Conservation (phyloP, 257 asterid genomes). For the Solanum chiquidenum region DNA sequence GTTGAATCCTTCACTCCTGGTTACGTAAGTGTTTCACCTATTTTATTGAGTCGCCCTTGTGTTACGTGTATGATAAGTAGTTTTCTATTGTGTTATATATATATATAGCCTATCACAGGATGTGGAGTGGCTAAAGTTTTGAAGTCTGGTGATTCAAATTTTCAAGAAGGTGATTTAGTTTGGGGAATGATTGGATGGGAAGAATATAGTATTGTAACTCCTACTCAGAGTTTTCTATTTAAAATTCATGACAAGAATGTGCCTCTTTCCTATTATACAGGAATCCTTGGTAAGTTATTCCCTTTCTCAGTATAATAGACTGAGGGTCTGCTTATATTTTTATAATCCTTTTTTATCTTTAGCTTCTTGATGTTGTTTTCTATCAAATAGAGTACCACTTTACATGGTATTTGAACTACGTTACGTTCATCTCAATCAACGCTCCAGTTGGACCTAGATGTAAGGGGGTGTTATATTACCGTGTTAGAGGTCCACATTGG, state of each 20-base stretch:
- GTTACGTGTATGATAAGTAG: no score
- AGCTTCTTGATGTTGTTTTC: neutral
- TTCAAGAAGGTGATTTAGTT: constrained; percentile 14
- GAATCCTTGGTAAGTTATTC: constrained; percentile 33
- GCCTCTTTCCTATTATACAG: constrained; percentile 48
- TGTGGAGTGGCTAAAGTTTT: constrained; percentile 20
- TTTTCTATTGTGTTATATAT: neutral
- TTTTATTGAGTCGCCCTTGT: no score
- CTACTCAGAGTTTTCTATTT: neutral
- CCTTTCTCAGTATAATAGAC: neutral
- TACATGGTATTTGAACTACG: neutral
- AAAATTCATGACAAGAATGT: constrained; percentile 23
- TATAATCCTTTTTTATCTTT: neutral
- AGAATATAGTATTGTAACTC: constrained; percentile 1
- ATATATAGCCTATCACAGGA: constrained; percentile 9
- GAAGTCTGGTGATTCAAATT: constrained; percentile 15
- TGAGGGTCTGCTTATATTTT: no score
- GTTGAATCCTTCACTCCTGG: constrained; percentile 8
- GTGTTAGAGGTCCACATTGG: neutral
- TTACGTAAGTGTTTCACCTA: constrained; percentile 5
- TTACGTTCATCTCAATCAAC: neutral
- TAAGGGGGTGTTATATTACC: no score
- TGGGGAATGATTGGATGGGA: constrained; percentile 30
- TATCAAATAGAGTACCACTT: no score
- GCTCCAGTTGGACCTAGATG: neutral